phyloP scores from a whole-genome alignment of 108 stramenopile species.

The Cyclotella baltica region DNA sequence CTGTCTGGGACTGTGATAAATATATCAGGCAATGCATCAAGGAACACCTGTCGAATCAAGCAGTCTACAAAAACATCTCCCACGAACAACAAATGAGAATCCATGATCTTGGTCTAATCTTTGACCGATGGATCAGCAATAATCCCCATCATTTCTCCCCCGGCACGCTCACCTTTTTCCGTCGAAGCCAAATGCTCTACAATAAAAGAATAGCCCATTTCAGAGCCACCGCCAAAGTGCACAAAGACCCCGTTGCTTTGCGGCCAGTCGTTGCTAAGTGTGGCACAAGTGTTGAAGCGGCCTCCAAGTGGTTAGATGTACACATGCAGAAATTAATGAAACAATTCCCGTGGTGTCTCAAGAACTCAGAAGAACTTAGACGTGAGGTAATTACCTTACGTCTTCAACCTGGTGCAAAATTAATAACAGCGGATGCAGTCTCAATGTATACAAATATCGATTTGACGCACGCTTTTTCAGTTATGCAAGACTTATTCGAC shows the following conservation, averaged over 20 bases:
- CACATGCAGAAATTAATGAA: slow-evolving; percentile 18
- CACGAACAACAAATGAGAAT: no score
- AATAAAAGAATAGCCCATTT: background rate
- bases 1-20: no score
- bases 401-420: background rate
- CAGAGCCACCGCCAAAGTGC: slow-evolving; percentile 29
- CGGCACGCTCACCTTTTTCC: no score
- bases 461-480: background rate
- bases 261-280: slow-evolving; percentile 17
- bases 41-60: no score
- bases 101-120: no score
- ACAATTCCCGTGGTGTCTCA: slow-evolving; percentile 7
- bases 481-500: background rate
- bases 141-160: no score
- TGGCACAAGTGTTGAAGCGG: slow-evolving; percentile 1
- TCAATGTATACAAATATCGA: slow-evolving; percentile 11
- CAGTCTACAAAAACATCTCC: no score
- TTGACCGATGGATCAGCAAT: no score
- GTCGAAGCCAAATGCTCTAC: no score
- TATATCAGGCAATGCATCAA: no score
- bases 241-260: background rate
- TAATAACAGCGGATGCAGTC: background rate
- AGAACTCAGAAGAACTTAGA: background rate
- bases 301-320: slow-evolving; percentile 20
- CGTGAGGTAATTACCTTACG: background rate